Evolutionary conservation across 345 rosid genomes (phyloP), one percentile per base, ranked within the genome.

Genomic region (Turritis glabra): DNA sequence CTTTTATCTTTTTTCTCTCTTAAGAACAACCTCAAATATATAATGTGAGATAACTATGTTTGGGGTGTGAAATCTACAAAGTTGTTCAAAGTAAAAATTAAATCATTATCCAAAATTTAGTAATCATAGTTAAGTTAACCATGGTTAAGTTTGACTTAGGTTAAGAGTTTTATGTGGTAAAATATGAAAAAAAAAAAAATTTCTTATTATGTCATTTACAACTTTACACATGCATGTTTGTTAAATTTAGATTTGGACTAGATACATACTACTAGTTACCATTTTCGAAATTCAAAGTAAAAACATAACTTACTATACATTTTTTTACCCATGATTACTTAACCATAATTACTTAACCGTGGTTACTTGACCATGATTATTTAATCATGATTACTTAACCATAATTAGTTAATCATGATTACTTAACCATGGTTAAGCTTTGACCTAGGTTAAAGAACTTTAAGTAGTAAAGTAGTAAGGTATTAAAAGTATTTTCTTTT

Each of bases 21-120:
- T 47, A 43, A 35, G 60, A 67, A 57, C 67, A 74, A 15, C 67
- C 66, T 37, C 25, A 44, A 29, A 54, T 55, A 17, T 43, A 55
- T 43, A 5, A 2, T 51, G 0, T 17, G 27, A n/a, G 29, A 11
- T 3, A 56, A 27, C 9, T 33, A 48, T 23, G 21, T 71, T 25
- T 33, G 9, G 58, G 47, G 18, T 59, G 35, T 44, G n/a, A 8
- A 8, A 38, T 40, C 18, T 51, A 50, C 19, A 26, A 26, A 8
- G 10, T 44, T 44, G 21, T 44, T 43, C 48, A 44, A 44, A 44
- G 48, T 44, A n/a, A 44, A 44, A 43, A 13, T 14, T 30, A 30
- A 30, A 8, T 30, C 41, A 2, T 4, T 56, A 9, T 32, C 41
- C 14, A 11, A 25, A 25, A 25, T 26, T 53, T 54, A 3, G n/a